These are phyloP conservation scores for Zygosaccharomyces siamensis DNA, from an alignment of 805 yeast species.

Conservation along the genomic window DNA sequence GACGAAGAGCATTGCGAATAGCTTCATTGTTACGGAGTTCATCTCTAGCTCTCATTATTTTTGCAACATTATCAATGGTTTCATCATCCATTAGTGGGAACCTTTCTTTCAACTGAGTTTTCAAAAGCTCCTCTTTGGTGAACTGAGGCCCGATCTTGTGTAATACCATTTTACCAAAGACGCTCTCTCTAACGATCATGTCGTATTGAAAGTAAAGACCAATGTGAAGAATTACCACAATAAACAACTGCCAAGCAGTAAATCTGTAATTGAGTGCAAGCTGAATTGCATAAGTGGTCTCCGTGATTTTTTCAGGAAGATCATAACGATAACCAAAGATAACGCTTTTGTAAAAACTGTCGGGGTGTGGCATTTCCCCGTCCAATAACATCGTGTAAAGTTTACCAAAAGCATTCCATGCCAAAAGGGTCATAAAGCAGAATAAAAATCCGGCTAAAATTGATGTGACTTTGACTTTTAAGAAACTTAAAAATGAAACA, in stretches of 20 bases:
- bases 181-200: slow-evolving; percentile 67
- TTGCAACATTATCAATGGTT: slow-evolving; percentile 28
- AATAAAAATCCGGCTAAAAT: slow-evolving; percentile 37
- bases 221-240: slow-evolving; percentile 40
- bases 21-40: slow-evolving; percentile 21
- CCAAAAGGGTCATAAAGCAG: slow-evolving; percentile 51
- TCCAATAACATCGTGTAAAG: slow-evolving; percentile 54
- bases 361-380: slow-evolving; percentile 43
- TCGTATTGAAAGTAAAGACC: slow-evolving; percentile 58
- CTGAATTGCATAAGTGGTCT: slow-evolving; percentile 14
- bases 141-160: slow-evolving; percentile 51
- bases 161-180: slow-evolving; percentile 53
- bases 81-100: slow-evolving; percentile 34
- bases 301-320: slow-evolving; percentile 7
- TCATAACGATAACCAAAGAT: slow-evolving; percentile 24
- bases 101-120: slow-evolving; percentile 27
- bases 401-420: slow-evolving; percentile 52
- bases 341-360: slow-evolving; percentile 25
- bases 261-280: slow-evolving; percentile 23
- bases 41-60: slow-evolving; percentile 28
- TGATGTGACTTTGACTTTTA: slow-evolving; percentile 19
- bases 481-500: slow-evolving; percentile 15
- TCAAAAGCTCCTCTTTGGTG: slow-evolving; percentile 27
- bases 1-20: slow-evolving; percentile 8
- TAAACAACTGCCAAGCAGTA: slow-evolving; percentile 36